Evolutionary conservation across 345 rosid species (phyloP).

Genomic region (Rhizophora mangle): DNA sequence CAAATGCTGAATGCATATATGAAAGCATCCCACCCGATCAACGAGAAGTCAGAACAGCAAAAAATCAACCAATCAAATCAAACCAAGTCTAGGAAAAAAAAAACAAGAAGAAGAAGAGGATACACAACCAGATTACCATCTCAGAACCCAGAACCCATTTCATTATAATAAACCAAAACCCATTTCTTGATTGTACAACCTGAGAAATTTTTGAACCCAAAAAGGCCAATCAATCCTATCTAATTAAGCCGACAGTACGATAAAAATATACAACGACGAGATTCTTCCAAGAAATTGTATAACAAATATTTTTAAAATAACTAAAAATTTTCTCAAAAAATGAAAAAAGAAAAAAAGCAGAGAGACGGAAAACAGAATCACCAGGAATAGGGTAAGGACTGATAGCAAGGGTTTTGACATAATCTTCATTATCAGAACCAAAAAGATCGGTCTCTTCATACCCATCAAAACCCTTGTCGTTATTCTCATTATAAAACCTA

Average conservation of each 20-base stretch:
- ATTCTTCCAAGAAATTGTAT: background rate
- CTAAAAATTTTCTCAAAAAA: background rate
- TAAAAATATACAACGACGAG: background rate
- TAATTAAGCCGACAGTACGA: no score
- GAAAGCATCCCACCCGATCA: background rate
- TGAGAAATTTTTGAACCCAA: no score
- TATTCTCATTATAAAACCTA: slow-evolving; percentile 9
- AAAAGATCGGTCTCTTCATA: slow-evolving; percentile 62
- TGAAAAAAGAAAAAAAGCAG: background rate
- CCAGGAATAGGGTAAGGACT: slow-evolving; percentile 79
- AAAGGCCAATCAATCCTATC: no score
- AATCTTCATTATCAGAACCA: slow-evolving; percentile 89
- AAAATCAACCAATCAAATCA: no score
- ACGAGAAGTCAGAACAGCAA: no score
- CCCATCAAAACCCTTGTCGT: slow-evolving; percentile 18
- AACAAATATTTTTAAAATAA: background rate
- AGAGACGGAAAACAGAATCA: slow-evolving; percentile 13
- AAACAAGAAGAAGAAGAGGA: no score
- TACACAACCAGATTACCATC: no score
- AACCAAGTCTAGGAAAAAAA: background rate
- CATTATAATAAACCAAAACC: no score
- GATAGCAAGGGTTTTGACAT: slow-evolving; percentile 64
- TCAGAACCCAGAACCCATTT: no score
- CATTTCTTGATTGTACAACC: no score
- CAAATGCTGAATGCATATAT: background rate